Evolutionary conservation across 2,329 filamentous ascomycete genomes (phyloP).

Genomic region (Sclerotinia nivalis): DNA sequence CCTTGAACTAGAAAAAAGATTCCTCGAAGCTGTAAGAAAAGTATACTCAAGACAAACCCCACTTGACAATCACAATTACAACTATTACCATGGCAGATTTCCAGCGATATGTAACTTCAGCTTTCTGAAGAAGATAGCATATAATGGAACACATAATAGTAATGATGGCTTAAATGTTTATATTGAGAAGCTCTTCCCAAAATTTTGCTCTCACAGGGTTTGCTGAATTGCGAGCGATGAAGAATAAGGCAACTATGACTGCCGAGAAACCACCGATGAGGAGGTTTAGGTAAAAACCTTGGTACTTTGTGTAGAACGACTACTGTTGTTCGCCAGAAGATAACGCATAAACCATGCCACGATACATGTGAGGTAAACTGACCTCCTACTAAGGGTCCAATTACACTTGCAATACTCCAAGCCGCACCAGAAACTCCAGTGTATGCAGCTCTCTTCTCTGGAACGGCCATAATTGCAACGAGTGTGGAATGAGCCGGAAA

Average conservation of each 20-base stretch:
- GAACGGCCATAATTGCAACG: conserved; percentile 48
- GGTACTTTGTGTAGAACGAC: too few species aligned
- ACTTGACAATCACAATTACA: too few species aligned
- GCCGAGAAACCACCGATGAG: conserved; percentile 44
- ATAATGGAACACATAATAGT: conserved; percentile 37
- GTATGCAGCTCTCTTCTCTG: background rate
- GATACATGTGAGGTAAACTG: conserved; percentile 41
- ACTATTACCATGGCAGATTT: conserved; percentile 36
- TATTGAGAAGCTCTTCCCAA: background rate
- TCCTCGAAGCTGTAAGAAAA: too few species aligned
- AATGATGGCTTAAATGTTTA: background rate
- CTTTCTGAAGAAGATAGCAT: conserved; percentile 36
- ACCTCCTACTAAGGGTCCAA: conserved; percentile 38
- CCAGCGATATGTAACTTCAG: conserved; percentile 30
- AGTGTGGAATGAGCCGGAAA: conserved; percentile 51
- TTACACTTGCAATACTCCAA: conserved; percentile 28
- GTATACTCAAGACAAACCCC: too few species aligned
- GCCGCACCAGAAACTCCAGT: conserved; percentile 30
- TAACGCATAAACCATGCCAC: conserved; percentile 30
- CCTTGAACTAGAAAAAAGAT: too few species aligned
- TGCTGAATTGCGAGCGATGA: conserved; percentile 25
- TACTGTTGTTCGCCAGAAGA: too few species aligned
- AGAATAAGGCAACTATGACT: conserved; percentile 42
- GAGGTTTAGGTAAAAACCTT: conserved; percentile 41
- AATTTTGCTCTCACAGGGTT: background rate